Evolutionary conservation across 805 yeast genomes (phyloP), one percentile per base, ranked within the genome.

Genomic region (Barnettozyma populi): DNA sequence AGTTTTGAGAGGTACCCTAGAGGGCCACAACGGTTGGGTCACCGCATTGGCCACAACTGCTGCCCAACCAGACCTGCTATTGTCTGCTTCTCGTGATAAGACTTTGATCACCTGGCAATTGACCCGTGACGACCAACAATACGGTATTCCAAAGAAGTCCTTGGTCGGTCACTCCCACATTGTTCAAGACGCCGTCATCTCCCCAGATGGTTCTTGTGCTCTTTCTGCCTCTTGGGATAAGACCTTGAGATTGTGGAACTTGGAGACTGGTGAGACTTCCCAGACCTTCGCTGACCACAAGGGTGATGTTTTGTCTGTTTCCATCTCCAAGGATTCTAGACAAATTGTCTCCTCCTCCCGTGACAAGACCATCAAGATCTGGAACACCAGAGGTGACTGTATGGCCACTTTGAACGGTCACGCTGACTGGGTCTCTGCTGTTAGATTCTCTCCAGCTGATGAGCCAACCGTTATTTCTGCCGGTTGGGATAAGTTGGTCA

Each of bases 151-250:
- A 74, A 88, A 90, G 80, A 89, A 85, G 77, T 88, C 97, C 63
- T 84, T 94, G 74, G 86, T 80, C 71, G 99, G 99, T 71, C 99
- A 94, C 89, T 86, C 96, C 64, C 99, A 94, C 90, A 92, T 94
- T 69, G 96, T 94, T 63, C 90, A 90, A 78, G 99, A 94, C 72
- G 92, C 90, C 72, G 87, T 94, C 71, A 86, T 94, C 77, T 88
- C 98, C 59, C 90, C 95, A 70, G 99, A 94, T 72, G 98, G 98
- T 74, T 82, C 84, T 69, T 92, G 82, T 80, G 98, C 97, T 69
- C 79, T 94, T 73, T 94, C 99, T 58, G 97, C 95, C 68, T 94
- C 99, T 66, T 94, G 99, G 99, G 99, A 94, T 76, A 89, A 86
- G 81, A 90, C 99, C 70, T 80, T 95, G 73, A 92, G 98, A 82